Evolutionary conservation across 2,329 filamentous ascomycete genomes (phyloP).

Genomic region (Raffaelea arxii): DNA sequence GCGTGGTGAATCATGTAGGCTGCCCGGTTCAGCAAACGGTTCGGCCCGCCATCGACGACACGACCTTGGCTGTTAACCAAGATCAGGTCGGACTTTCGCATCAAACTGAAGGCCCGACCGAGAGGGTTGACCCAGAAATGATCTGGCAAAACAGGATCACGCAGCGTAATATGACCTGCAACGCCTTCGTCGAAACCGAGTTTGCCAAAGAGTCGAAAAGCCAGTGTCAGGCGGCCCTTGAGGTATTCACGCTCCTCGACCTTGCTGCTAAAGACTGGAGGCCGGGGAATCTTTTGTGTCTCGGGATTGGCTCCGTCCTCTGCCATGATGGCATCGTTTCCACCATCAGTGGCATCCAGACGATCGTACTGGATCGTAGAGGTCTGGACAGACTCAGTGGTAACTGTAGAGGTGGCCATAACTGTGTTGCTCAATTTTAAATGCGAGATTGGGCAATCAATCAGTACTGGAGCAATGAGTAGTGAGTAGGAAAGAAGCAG

Average conservation of each 20-base stretch:
- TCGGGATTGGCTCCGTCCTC: background rate
- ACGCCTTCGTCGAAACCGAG: constrained; percentile 49
- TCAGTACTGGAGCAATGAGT: too few relatives aligned
- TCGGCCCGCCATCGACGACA: constrained; percentile 51
- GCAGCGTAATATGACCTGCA: constrained; percentile 53
- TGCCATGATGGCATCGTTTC: background rate
- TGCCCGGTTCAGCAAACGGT: constrained; percentile 19
- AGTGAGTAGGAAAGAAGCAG: too few relatives aligned
- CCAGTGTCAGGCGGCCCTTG: constrained; percentile 41
- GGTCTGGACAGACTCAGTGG: background rate
- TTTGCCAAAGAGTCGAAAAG: constrained; percentile 48
- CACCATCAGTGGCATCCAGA: background rate
- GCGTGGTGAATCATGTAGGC: constrained; percentile 40
- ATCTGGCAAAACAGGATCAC: constrained; percentile 45
- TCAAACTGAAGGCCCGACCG: constrained; percentile 7
- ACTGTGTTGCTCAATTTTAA: background rate
- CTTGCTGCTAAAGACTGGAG: constrained; percentile 8
- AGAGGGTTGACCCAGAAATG: constrained; percentile 60
- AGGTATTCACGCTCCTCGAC: constrained; percentile 37
- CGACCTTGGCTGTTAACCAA: constrained; percentile 51
- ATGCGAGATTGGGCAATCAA: too few relatives aligned
- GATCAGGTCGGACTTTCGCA: constrained; percentile 40
- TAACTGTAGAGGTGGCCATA: background rate
- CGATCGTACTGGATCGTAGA: background rate
- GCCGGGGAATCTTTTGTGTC: constrained; percentile 1